Base-by-base conservation (phyloP, 345 rosid genomes). In the Eucalyptus melliodora region DNA sequence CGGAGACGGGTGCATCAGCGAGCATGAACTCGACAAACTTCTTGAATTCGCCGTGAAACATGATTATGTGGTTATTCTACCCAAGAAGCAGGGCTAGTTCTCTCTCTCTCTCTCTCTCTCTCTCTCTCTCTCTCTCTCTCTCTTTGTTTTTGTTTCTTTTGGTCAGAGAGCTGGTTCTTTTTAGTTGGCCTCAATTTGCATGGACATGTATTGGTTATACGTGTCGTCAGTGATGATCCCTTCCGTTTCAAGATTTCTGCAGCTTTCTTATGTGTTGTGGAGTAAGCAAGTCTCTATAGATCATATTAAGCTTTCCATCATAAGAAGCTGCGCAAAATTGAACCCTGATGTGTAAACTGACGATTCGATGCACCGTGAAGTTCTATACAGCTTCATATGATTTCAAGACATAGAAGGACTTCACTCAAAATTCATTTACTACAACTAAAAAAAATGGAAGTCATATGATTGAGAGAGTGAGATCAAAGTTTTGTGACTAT, bases 1-100 rank as follows among this genome's bases (percentile, higher is more conserved):
- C 5, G 81, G 86, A 53, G 77, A 89, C 40, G 88, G 90, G 19
- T 88, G 27, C 50, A 50, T 91, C 55, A 89, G 72, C 50, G 91
- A 88, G 19, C 44, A 47, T 12, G 90, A 91, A 37, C 80, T 88
- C 69, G 40, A 86, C 31, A 60, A 31, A 12, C 89, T 89, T 23
- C 50, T 56, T 31, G 87, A 56, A 14, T 91, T 60, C 30, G 89
- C 90, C 8, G 26, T 53, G 44, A 83, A 89, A n/a, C 88, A 31
- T 23, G 27, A 40, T 24, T 11, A 47, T 65, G 27, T 11, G 19
- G 65, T 86, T 21, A 10, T 50, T 16, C 37, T 50, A 27, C 37
- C 65, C 55, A 8, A 45, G 62, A 45, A 86, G 45, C 60, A 37
- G 83, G 42, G 45, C 15, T 37, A 21, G 23, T 21, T 53, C 56